Conservation (phyloP, 768 basidiomycete species). For the Xanthoconium purpureum region DNA sequence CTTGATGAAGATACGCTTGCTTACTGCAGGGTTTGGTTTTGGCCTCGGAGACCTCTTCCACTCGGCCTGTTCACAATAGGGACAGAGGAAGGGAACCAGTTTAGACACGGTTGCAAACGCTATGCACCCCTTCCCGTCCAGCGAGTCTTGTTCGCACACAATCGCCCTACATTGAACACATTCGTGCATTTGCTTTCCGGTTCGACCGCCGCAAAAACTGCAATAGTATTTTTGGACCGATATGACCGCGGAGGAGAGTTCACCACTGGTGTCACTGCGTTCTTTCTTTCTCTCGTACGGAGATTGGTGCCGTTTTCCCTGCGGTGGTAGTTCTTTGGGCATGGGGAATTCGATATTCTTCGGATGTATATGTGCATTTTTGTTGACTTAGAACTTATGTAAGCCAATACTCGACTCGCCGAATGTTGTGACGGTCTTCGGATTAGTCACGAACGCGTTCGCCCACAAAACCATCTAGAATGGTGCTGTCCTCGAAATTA, state of each 20-base stretch:
- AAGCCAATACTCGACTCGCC: no score
- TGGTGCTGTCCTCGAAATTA: conserved; percentile 79
- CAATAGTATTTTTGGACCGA: not conserved
- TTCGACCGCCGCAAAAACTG: not conserved
- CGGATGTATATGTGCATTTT: no score
- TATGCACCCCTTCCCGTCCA: not conserved
- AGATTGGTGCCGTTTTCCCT: no score
- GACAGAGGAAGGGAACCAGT: not conserved
- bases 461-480: conserved; percentile 77
- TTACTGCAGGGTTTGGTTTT: not conserved
- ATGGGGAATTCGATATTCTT: no score
- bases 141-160: not conserved
- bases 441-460: conserved; percentile 80
- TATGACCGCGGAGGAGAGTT: no score
- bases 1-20: not conserved
- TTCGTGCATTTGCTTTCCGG: not conserved
- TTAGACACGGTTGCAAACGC: not conserved
- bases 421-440: conserved; percentile 52
- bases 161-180: not conserved
- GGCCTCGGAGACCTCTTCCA: not conserved
- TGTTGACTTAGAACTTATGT: no score
- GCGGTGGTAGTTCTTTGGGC: no score
- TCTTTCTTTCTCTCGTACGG: no score
- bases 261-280: no score
- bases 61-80: not conserved